Conservation (phyloP, 2,329 filamentous ascomycete genomes). For the Epichloe amarillans region DNA sequence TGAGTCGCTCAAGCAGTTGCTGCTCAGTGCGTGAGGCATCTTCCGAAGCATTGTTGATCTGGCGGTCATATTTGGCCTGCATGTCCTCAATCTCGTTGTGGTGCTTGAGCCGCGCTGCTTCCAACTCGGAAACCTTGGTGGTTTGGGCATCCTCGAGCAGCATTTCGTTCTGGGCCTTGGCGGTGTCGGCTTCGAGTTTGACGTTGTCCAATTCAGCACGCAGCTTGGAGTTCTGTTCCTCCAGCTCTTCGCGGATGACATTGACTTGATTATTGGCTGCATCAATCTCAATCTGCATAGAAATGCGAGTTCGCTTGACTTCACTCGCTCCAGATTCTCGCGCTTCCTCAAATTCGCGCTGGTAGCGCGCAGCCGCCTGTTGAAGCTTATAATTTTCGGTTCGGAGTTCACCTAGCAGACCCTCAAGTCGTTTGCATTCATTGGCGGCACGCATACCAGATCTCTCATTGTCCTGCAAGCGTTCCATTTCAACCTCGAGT, state of each 20-base stretch:
- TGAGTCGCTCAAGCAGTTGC: slow-evolving; percentile 68
- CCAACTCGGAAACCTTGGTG: slow-evolving; percentile 45
- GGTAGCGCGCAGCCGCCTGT: slow-evolving; percentile 51
- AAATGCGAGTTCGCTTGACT: slow-evolving; percentile 64
- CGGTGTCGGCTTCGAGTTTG: slow-evolving; percentile 66
- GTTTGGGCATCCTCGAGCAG: slow-evolving; percentile 69
- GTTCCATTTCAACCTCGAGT: slow-evolving; percentile 52
- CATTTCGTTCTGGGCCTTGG: slow-evolving; percentile 70
- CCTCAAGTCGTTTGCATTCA: slow-evolving; percentile 48
- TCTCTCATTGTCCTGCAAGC: slow-evolving; percentile 50
- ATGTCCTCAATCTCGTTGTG: slow-evolving; percentile 61
- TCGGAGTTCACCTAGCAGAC: slow-evolving; percentile 40
- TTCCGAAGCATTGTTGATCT: slow-evolving; percentile 60
- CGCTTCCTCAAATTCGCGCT: slow-evolving; percentile 75
- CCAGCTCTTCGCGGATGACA: slow-evolving; percentile 65
- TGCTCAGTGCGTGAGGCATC: slow-evolving; percentile 71
- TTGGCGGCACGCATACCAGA: slow-evolving; percentile 50
- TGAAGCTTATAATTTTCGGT: slow-evolving; percentile 62
- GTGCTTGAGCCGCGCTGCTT: slow-evolving; percentile 42
- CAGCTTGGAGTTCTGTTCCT: slow-evolving; percentile 61
- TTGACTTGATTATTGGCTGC: slow-evolving; percentile 77
- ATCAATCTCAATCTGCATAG: slow-evolving; percentile 72
- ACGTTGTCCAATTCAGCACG: slow-evolving; percentile 65
- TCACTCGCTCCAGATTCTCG: slow-evolving; percentile 68
- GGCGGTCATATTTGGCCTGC: slow-evolving; percentile 60